Evolutionary conservation across 495 filamentous ascomycete species (phyloP).

Genomic region (Neurospora sp.): DNA sequence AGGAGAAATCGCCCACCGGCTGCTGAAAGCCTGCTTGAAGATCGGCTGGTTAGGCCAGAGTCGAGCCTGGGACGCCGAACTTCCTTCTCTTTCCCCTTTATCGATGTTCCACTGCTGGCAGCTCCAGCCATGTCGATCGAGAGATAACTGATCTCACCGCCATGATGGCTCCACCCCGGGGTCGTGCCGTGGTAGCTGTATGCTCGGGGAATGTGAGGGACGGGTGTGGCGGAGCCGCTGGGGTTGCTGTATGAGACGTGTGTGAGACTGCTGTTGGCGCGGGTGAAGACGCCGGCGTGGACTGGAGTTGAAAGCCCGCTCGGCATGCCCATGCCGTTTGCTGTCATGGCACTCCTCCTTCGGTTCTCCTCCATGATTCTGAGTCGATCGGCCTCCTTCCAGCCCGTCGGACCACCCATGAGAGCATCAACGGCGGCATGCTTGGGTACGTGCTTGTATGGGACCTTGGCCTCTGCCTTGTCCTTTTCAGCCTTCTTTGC

Average conservation of each 20-base stretch:
- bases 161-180: slow-evolving; percentile 16
- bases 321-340: slow-evolving; percentile 18
- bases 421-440: slow-evolving; percentile 49
- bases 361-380: slow-evolving; percentile 35
- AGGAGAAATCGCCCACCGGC: slow-evolving; percentile 1
- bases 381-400: slow-evolving; percentile 31
- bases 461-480: slow-evolving; percentile 30
- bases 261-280: slow-evolving; percentile 32
- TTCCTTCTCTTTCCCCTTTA: slow-evolving; percentile 24
- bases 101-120: background rate
- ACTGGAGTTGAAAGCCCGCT: slow-evolving; percentile 13
- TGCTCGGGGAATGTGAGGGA: slow-evolving; percentile 29
- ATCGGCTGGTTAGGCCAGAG: slow-evolving; percentile 15
- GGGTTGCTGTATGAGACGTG: slow-evolving; percentile 29
- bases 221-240: slow-evolving; percentile 27
- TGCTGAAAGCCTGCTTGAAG: slow-evolving; percentile 19
- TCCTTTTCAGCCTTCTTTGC: slow-evolving; percentile 34
- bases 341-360: slow-evolving; percentile 30
- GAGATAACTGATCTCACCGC: slow-evolving; percentile 12
- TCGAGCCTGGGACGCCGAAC: slow-evolving; percentile 17
- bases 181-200: slow-evolving; percentile 33
- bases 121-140: slow-evolving; percentile 5
- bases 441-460: slow-evolving; percentile 46
- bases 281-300: slow-evolving; percentile 22
- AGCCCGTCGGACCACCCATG: slow-evolving; percentile 39